These are phyloP conservation scores for Phialophora expanda DNA, from an alignment of 2,329 filamentous ascomycete genomes.

Conservation along the genomic window DNA sequence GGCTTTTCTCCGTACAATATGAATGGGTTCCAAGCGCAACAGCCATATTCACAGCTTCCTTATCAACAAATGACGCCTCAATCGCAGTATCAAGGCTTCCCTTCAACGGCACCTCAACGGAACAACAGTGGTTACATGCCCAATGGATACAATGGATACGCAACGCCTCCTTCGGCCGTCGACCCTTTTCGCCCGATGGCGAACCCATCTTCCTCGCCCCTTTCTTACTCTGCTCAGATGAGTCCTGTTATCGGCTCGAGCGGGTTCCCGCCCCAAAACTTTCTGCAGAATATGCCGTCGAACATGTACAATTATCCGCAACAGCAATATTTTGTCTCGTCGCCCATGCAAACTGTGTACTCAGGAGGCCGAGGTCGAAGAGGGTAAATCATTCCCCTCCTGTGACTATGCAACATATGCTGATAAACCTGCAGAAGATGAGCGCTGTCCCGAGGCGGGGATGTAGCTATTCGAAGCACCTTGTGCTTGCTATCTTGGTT, in stretches of 20 bases:
- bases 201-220: constrained; percentile 46
- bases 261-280: constrained; percentile 52
- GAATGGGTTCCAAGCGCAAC: constrained; percentile 46
- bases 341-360: constrained; percentile 50
- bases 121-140: constrained; percentile 52
- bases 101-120: constrained; percentile 53
- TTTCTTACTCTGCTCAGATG: constrained; percentile 47
- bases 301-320: constrained; percentile 61
- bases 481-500: not conserved
- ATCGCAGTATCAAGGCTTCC: constrained; percentile 63
- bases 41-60: constrained; percentile 47
- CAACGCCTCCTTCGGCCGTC: constrained; percentile 48
- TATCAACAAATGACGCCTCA: constrained; percentile 53
- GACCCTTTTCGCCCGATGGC: constrained; percentile 51
- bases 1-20: constrained; percentile 49
- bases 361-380: constrained; percentile 55
- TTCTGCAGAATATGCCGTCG: constrained; percentile 51
- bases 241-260: constrained; percentile 53
- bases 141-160: constrained; percentile 51
- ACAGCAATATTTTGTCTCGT: constrained; percentile 45
- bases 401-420: not conserved
- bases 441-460: not conserved
- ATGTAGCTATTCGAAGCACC: not conserved
- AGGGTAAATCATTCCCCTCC: constrained; percentile 32
- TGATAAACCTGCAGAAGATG: constrained; percentile 1